Base-by-base conservation (phyloP, 1,284 basidiomycete species). In the Trametes sp. region DNA sequence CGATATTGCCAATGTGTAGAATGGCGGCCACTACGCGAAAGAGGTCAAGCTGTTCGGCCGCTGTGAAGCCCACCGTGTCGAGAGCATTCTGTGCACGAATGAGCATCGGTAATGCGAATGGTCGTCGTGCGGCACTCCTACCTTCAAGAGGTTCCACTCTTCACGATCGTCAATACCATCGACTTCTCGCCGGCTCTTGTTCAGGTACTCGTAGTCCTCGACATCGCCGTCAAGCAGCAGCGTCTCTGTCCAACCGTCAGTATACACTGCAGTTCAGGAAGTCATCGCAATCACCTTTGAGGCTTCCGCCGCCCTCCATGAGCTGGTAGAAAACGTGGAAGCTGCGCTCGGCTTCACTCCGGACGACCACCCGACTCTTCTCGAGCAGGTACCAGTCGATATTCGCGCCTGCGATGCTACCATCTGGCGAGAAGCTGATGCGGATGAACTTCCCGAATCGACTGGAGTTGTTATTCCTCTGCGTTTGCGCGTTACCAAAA, bases 381-480 rank as follows among this genome's bases (percentile, higher is more conserved):
- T 99, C 98, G 51, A 99, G 81, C 44, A 99, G 82, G 75, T 99
- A 99, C 98, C 98, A 99, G 75, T 99, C 96, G 66, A 99, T 97
- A 73, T 97, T 98, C 42, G 98, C 98, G 2, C 98, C 98, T 0
- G 96, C 94, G 61, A 99, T 99, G 65, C 95, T 95, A 0, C 97
- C 97, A 61, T 94, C 88, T 0, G 94, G 91, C 0, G 94, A 90
- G 76, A 99, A 99, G 73, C 93, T 94, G 69, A 99, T 99, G 51
- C 96, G 86, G 41, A 99, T 94, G 76, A 99, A 99, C 79, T 99
- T 99, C 28, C 96, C 94, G 76, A 98, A 99, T 49, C 98, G 93
- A 85, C 94, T 96, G 9, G 98, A 99, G 74, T 99, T 99, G 79
- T 99, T 98, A 76, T 99, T 99, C 52, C 97, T 84, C 77, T 98